A percentile compares a stretch with the other conserved stretches of the same genome.
phyloP scores from a whole-genome alignment of 2,329 filamentous ascomycete species.

The Gnomoniopsis sp. region DNA sequence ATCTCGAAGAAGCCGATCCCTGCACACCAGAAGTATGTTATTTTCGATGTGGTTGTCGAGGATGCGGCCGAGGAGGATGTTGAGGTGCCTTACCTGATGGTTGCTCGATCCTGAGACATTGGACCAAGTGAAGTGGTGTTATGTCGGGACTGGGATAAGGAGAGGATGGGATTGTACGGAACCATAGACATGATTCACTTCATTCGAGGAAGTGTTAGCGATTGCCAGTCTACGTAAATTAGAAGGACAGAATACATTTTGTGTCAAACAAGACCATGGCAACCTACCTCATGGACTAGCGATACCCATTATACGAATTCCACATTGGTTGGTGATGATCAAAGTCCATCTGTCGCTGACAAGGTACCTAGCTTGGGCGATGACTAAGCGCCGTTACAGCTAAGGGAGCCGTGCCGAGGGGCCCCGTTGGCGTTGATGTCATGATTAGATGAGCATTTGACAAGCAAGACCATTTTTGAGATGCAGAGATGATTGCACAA shows the following conservation, averaged over 20 bases:
- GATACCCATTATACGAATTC: background rate
- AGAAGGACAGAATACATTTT: background rate
- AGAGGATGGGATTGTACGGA: background rate
- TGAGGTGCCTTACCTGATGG: conserved; percentile 94
- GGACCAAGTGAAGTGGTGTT: background rate
- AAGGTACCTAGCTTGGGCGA: background rate
- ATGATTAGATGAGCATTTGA: conserved; percentile 18
- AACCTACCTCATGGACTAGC: background rate
- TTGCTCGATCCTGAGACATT: conserved; percentile 46
- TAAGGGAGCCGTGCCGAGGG: background rate
- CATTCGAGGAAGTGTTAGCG: background rate
- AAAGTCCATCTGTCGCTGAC: background rate
- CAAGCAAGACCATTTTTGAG: background rate
- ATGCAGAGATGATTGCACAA: background rate
- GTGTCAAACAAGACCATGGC: background rate
- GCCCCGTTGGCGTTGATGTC: conserved; percentile 3
- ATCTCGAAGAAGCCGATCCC: conserved; percentile 93
- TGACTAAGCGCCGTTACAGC: conserved; percentile 1
- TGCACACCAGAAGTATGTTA: conserved; percentile 88
- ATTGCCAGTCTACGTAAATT: background rate
- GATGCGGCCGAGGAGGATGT: conserved; percentile 89
- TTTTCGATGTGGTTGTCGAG: conserved; percentile 93
- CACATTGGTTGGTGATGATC: too few species aligned
- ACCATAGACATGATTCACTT: conserved; percentile 2
- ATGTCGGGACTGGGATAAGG: background rate